Base-by-base conservation (phyloP, 139 green algal species). In the Micractinium sp. region DNA sequence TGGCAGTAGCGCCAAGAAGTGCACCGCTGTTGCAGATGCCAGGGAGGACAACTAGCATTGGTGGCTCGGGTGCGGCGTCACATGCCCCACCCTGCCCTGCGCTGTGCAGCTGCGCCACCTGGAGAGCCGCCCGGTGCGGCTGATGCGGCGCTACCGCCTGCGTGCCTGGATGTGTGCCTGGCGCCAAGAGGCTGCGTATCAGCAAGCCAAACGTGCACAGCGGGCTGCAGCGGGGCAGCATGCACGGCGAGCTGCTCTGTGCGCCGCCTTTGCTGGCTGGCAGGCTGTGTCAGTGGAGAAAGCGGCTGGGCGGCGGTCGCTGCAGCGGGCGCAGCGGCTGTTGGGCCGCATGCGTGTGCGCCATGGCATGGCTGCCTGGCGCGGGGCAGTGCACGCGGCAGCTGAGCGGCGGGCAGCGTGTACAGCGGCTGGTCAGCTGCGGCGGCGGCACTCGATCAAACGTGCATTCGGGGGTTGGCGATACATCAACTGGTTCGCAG, bases 41-140 rank as follows among this genome's bases (percentile, higher is more conserved):
- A 56, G 47, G 47, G 47, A 56, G n/a, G n/a, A n/a, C n/a, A n/a
- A n/a, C n/a, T n/a, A n/a, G n/a, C n/a, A n/a, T n/a, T n/a, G n/a
- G n/a, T n/a, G n/a, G n/a, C n/a, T n/a, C 47, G 47, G 5, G 47
- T 9, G 7, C 47, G 7, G 47, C 47, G 7, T 56, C 47, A 27
- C 63, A 71, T 23, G 20, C 63, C 20, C 22, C 63, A 23, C 63
- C 20, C 63, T 36, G 82, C 19, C 36, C 15, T 31, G 69, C 38
- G 14, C 15, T 86, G n/a, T n/a, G 74, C 83, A 91, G 82, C 67
- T 90, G 74, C 74, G 91, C 3, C 79, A 83, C 53, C 12, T 92
- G 13, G 73, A 92, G 81, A 89, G n/a, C 60, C 63, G 90, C 3
- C 79, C 89, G 18, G 78, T 91, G 81, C 71, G 78, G 27, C 75